These are phyloP conservation scores for Claviceps pusilla DNA, from an alignment of 2,329 filamentous ascomycete species.

Conservation along the genomic window DNA sequence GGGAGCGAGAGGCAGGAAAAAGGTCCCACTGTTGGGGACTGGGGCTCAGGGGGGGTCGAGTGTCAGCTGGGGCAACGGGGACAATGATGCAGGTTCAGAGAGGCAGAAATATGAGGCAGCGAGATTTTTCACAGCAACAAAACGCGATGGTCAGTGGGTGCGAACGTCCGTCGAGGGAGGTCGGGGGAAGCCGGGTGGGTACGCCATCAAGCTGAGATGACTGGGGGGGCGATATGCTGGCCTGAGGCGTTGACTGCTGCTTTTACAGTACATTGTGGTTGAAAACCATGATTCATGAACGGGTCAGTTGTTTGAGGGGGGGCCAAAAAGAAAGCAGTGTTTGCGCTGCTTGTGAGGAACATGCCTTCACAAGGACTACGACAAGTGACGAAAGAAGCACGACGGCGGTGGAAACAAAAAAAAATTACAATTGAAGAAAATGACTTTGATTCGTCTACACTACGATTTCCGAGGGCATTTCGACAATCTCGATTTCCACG, in stretches of 20 bases:
- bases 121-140: slow-evolving; percentile 14
- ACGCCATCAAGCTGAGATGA: slow-evolving; percentile 13
- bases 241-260: slow-evolving; percentile 16
- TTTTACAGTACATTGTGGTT: slow-evolving; percentile 3
- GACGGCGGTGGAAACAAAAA: background rate
- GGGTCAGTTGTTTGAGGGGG: background rate
- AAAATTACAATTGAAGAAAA: background rate
- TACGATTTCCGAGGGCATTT: background rate
- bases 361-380: background rate
- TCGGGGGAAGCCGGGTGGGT: slow-evolving; percentile 23
- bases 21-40: slow-evolving; percentile 19
- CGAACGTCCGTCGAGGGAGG: slow-evolving; percentile 13
- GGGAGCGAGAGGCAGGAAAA: slow-evolving; percentile 19
- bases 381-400: background rate
- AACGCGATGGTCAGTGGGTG: slow-evolving; percentile 12
- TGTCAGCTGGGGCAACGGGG: slow-evolving; percentile 22
- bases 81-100: slow-evolving; percentile 11
- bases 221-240: slow-evolving; percentile 8
- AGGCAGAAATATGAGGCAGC: slow-evolving; percentile 12
- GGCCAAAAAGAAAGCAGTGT: background rate
- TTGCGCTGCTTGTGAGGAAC: background rate
- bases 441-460: background rate
- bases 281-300: slow-evolving; percentile 7
- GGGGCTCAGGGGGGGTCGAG: slow-evolving; percentile 15
- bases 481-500: background rate